Base-by-base conservation (phyloP, 163 green algal species). In the Chlamydomonas reinhardtii region DNA sequence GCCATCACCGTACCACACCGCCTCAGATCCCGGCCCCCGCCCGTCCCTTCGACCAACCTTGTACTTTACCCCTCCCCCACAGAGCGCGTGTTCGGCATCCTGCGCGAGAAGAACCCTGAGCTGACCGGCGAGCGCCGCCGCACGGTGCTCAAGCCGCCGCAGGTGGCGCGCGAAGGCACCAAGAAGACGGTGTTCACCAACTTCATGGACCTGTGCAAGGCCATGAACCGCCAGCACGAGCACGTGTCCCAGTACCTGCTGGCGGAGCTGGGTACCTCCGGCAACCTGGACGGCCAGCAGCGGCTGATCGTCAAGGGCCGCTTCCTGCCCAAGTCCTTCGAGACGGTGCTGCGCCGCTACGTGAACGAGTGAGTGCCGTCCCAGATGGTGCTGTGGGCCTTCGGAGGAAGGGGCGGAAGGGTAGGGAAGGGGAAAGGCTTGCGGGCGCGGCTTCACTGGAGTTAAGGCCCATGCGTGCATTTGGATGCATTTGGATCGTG, bases 161-260 rank as follows among this genome's bases (percentile, higher is more conserved):
- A 99, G 93, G 97, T 99, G 68, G 95, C 98, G 9, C 94, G 98
- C 76, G 98, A 99, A 94, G 98, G 98, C 64, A 99, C 98, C 54
- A 99, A 99, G 94, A 99, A 99, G 95, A 99, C 98, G 9, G 98
- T 99, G 59, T 99, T 99, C 91, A 98, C 94, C 78, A 99, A 99
- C 94, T 99, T 99, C 91, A 98, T 98, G 94, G 98, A 99, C 90
- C 93, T 99, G 68, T 99, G 97, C 94, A 99, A 98, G 90, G 93
- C 92, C 68, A 99, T 99, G 97, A 99, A 99, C 93, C 90, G 97
- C 39, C 95, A 98, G 88, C 91, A 94, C 43, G 97, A 99, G 86
- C 97, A 99, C 87, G 96, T 99, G 48, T 93, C 95, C n/a, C 76
- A 83, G 43, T 99, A 97, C 92, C 82, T 99, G 76, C 89, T 99